Evolutionary conservation across 2,329 filamentous ascomycete genomes (phyloP).

Genomic region (Arthrobotrys sinensis): DNA sequence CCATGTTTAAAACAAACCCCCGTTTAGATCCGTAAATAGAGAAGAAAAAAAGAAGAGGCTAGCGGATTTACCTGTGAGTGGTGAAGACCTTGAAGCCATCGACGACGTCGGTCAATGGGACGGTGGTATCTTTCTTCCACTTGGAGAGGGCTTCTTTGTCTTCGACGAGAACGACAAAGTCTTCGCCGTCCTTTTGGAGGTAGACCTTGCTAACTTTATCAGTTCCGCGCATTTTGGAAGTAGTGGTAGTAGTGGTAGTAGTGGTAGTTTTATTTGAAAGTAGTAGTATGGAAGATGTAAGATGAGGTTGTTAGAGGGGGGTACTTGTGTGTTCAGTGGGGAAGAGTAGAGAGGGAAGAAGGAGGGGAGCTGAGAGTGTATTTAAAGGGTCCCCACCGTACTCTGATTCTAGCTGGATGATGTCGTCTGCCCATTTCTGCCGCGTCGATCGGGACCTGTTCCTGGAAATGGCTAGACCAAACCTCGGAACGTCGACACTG

Average conservation of each 20-base stretch:
- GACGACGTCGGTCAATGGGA: conserved; percentile 87
- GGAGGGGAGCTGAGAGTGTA: conserved; percentile 24
- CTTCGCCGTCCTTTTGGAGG: conserved; percentile 82
- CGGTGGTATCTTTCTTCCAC: conserved; percentile 84
- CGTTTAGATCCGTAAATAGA: neutral
- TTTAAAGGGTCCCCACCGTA: conserved; percentile 41
- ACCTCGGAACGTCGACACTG: conserved; percentile 20
- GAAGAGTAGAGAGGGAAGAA: conserved; percentile 10
- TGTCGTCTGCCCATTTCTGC: conserved; percentile 25
- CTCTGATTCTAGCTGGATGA: too few species aligned
- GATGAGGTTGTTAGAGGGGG: neutral
- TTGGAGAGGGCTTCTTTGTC: conserved; percentile 77
- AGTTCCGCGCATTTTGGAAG: conserved; percentile 80
- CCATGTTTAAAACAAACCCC: neutral
- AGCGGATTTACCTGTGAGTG: conserved; percentile 82
- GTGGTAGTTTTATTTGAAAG: too few species aligned
- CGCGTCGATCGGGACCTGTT: conserved; percentile 22
- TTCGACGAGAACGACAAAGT: conserved; percentile 79
- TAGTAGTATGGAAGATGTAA: neutral
- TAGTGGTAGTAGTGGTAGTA: too few species aligned
- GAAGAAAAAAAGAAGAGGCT: neutral
- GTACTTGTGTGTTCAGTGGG: conserved; percentile 33
- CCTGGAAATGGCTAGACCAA: conserved; percentile 30
- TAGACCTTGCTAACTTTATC: conserved; percentile 82
- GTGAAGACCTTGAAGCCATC: conserved; percentile 90